Conservation (phyloP, 768 basidiomycete genomes). For the Trametes cubensis region DNA sequence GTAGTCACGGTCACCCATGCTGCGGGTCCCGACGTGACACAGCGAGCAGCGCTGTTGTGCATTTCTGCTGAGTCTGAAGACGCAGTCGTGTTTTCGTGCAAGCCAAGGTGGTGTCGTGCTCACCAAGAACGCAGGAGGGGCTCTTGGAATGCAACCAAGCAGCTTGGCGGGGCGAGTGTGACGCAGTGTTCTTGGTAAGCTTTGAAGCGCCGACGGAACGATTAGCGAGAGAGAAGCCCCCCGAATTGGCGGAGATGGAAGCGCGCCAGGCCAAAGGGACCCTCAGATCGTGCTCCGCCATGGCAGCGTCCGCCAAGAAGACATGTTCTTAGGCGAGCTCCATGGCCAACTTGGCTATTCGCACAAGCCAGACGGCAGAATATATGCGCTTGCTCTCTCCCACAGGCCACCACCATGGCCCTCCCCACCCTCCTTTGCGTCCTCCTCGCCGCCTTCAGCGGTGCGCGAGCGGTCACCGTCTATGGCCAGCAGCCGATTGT, state of each 20-base stretch:
- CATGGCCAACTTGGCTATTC: slow-evolving; percentile 7
- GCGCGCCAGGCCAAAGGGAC: neutral
- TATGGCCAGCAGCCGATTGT: slow-evolving; percentile 28
- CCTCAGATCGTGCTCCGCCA: neutral
- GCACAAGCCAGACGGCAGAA: slow-evolving; percentile 6
- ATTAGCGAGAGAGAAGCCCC: neutral
- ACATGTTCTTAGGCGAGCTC: slow-evolving; percentile 4
- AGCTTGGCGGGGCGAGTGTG: slow-evolving; percentile 14
- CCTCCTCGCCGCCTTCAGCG: slow-evolving; percentile 12
- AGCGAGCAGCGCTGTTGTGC: too few species aligned
- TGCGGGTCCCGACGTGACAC: neutral
- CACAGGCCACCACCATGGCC: slow-evolving; percentile 6
- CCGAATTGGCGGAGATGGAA: neutral
- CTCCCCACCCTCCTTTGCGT: slow-evolving; percentile 15
- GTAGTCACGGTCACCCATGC: neutral
- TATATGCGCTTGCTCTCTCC: neutral
- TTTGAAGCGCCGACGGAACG: neutral
- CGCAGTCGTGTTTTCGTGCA: neutral
- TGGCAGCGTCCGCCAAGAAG: neutral
- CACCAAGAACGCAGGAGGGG: slow-evolving; percentile 1
- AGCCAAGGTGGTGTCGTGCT: neutral
- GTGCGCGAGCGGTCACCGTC: slow-evolving; percentile 25
- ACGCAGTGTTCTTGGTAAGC: neutral
- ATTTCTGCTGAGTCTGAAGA: too few species aligned
- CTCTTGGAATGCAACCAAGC: slow-evolving; percentile 18